Conservation (phyloP, 345 rosid genomes). For the Litchi chinensis region DNA sequence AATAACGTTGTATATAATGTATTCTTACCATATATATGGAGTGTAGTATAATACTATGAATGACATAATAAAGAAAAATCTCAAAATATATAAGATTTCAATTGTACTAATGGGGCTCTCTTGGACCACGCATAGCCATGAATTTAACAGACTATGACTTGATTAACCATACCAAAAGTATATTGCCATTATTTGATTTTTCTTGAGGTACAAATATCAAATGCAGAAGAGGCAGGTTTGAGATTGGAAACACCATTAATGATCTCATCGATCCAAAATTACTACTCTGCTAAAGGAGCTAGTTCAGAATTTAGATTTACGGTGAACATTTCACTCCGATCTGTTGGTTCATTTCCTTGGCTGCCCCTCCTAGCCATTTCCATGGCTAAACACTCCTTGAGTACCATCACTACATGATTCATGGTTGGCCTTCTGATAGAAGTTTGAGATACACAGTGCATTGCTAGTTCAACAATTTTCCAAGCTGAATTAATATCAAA, state of each 20-base stretch:
- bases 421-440: slow-evolving; percentile 41
- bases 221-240: background rate
- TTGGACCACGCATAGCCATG: background rate
- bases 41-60: no score
- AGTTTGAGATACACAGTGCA: slow-evolving; percentile 39
- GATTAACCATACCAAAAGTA: no score
- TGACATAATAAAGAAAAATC: no score
- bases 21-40: no score
- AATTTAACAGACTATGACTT: no score
- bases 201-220: background rate
- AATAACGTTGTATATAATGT: no score
- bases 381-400: slow-evolving; percentile 36
- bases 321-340: background rate
- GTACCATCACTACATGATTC: slow-evolving; percentile 35
- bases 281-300: slow-evolving; percentile 11
- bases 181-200: no score
- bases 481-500: slow-evolving; percentile 39
- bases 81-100: no score
- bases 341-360: slow-evolving; percentile 24
- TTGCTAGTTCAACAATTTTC: slow-evolving; percentile 53
- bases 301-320: slow-evolving; percentile 7
- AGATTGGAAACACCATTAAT: background rate
- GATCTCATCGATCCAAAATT: background rate
- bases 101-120: background rate
- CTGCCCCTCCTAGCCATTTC: slow-evolving; percentile 30